Base-by-base conservation (phyloP, 2,329 filamentous ascomycete genomes). In the Dactylellina sp. region DNA sequence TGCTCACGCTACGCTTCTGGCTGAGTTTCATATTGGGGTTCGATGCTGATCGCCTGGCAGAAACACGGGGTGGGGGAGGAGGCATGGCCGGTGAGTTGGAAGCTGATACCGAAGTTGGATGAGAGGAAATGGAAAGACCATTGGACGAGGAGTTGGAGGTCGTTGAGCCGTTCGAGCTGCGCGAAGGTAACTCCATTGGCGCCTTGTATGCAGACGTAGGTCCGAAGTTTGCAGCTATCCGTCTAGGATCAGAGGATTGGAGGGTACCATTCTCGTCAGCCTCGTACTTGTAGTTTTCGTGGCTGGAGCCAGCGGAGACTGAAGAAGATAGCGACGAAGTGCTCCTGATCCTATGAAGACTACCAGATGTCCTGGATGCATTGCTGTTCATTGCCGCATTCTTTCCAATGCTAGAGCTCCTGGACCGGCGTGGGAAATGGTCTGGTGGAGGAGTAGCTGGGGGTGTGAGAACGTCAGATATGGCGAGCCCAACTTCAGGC, bases 1-100 rank as follows among this genome's bases (percentile, higher is more conserved):
- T 79, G 66, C 79, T 53, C 80, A 78, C 77, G 16, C 77, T 75
- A 56, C 59, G 68, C 77, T 77, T 72, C 70, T 70, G 78, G 76
- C 79, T 71, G 56, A 79, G 55, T 75, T 81, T 66, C 76, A 80
- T 75, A 76, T 75, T 50, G 61, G 78, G 47, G 56, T 53, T 50
- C 24, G 70, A 47, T 35, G 74, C 25, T 46, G 75, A 61, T 52
- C 71, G 25, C 42, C 75, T 56, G 22, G 75, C 46, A 22, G 60
- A 66, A 7, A 52, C 57, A 9, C 65, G 63, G 22, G 60, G 60
- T 42, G 75, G 65, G 16, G 71, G 68, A 24, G 76, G 53, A 39
- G 56, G 71, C 56, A 63, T 70, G 18, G 59, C 37, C 37, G 65
- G 56, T 14, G 62, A 50, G 28, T 32, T 49, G 18, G 53, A 25